A percentile compares a stretch with the other conserved stretches of the same genome.
These are phyloP conservation scores for Betula pendula DNA, from an alignment of 306 rosid genomes.

Conservation along the genomic window DNA sequence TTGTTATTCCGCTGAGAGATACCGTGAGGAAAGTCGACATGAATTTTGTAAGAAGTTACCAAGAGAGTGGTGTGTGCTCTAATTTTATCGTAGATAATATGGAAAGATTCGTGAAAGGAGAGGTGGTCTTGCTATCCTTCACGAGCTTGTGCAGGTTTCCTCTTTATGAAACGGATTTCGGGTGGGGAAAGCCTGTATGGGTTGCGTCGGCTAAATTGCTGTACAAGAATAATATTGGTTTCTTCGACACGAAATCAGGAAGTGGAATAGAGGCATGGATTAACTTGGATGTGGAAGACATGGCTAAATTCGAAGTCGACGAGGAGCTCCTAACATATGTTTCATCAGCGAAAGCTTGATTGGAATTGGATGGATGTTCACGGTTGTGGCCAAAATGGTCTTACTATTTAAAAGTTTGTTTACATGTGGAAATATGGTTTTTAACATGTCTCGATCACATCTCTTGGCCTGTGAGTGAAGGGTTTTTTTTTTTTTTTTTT, in stretches of 20 bases:
- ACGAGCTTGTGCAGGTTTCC: slow-evolving; percentile 51
- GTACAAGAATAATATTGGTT: slow-evolving; percentile 2
- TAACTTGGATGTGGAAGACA: slow-evolving; percentile 35
- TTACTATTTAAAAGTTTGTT: background rate
- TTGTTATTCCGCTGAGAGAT: slow-evolving; percentile 34
- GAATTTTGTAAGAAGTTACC: slow-evolving; percentile 25
- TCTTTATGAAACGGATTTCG: slow-evolving; percentile 43
- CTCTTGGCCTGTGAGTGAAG: too few relatives aligned
- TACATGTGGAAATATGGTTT: too few relatives aligned
- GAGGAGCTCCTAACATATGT: slow-evolving; percentile 5
- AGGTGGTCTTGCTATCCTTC: slow-evolving; percentile 30
- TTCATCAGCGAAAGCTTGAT: background rate
- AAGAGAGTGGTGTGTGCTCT: slow-evolving; percentile 6
- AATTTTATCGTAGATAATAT: background rate
- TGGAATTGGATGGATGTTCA: background rate
- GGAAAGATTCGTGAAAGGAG: slow-evolving; percentile 23
- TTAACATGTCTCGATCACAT: too few relatives aligned
- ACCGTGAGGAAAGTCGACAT: slow-evolving; percentile 32
- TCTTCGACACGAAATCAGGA: slow-evolving; percentile 26
- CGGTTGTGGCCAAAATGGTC: background rate
- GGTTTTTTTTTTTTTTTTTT: too few relatives aligned
- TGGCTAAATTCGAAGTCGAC: slow-evolving; percentile 25
- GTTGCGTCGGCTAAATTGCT: slow-evolving; percentile 25
- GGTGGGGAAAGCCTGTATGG: slow-evolving; percentile 53
- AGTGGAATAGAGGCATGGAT: slow-evolving; percentile 43